These are phyloP conservation scores for Sarocladiaceae sp. DNA, from an alignment of 2,329 filamentous ascomycete genomes.

Conservation along the genomic window DNA sequence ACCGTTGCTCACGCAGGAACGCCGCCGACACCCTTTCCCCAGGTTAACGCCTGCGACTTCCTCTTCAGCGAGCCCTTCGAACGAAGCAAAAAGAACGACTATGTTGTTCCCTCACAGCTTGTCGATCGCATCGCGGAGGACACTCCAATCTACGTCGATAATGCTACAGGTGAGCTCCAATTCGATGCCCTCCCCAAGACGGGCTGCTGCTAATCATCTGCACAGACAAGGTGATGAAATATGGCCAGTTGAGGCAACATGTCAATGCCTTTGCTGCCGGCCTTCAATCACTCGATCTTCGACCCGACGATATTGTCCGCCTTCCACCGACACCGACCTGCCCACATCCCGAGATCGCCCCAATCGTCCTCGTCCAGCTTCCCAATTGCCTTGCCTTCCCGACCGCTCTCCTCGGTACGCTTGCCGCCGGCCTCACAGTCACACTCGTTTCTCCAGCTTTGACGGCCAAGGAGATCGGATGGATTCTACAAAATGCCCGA, in stretches of 20 bases:
- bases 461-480: conserved; percentile 33
- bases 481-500: conserved; percentile 36
- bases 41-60: conserved; percentile 30
- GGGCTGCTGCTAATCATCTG: neutral
- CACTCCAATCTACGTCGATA: conserved; percentile 34
- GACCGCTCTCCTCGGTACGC: conserved; percentile 29
- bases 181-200: neutral
- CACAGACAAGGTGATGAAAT: conserved; percentile 31
- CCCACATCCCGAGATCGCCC: conserved; percentile 31
- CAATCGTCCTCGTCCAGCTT: conserved; percentile 37
- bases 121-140: conserved; percentile 27
- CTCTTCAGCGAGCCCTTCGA: conserved; percentile 33
- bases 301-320: conserved; percentile 26
- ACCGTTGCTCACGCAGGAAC: neutral
- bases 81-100: conserved; percentile 20
- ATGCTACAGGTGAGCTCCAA: conserved; percentile 27
- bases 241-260: conserved; percentile 27
- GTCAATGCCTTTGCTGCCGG: conserved; percentile 30
- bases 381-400: conserved; percentile 37
- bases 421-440: conserved; percentile 35
- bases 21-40: neutral
- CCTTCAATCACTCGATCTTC: conserved; percentile 30
- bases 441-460: conserved; percentile 35
- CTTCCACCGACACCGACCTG: conserved; percentile 36
- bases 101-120: conserved; percentile 21